These are phyloP conservation scores for Ceratobasidium sp. DNA, from an alignment of 1,284 basidiomycete genomes.

Conservation along the genomic window DNA sequence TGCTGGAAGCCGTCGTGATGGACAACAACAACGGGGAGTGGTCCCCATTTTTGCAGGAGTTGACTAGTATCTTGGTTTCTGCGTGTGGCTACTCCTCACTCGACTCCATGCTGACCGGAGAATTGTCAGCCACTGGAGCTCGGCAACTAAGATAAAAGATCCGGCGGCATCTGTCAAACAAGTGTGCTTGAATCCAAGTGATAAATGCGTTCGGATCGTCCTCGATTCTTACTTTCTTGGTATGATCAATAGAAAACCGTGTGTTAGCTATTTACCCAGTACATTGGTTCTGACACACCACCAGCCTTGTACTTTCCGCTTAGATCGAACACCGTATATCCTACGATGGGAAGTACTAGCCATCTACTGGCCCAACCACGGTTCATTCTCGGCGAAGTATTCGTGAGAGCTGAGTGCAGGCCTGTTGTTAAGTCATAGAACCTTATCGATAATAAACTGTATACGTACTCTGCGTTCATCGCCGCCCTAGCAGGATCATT, in stretches of 20 bases:
- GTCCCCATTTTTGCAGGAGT: conserved; percentile 34
- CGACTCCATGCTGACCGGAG: conserved; percentile 37
- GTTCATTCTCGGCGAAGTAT: conserved; percentile 46
- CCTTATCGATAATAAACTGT: too few species aligned
- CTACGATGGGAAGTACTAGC: conserved; percentile 25
- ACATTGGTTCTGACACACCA: background rate
- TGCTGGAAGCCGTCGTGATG: conserved; percentile 41
- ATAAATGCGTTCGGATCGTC: conserved; percentile 1
- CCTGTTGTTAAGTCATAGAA: conserved; percentile 4
- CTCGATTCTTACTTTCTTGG: background rate
- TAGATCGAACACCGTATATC: background rate
- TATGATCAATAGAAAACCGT: background rate
- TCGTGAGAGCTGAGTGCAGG: conserved; percentile 39
- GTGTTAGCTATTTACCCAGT: background rate
- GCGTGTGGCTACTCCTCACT: conserved; percentile 42
- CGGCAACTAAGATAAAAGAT: background rate
- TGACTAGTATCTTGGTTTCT: conserved; percentile 23
- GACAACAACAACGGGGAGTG: conserved; percentile 42
- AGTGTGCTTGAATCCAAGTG: background rate
- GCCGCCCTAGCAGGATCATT: conserved; percentile 34
- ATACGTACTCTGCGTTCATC: conserved; percentile 46
- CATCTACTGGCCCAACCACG: conserved; percentile 39
- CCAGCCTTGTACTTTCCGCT: background rate
- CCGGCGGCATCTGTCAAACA: conserved; percentile 8
- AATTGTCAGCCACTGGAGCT: conserved; percentile 1